These are phyloP conservation scores for Ophiostoma quercus DNA, from an alignment of 2,329 filamentous ascomycete species.

Conservation along the genomic window DNA sequence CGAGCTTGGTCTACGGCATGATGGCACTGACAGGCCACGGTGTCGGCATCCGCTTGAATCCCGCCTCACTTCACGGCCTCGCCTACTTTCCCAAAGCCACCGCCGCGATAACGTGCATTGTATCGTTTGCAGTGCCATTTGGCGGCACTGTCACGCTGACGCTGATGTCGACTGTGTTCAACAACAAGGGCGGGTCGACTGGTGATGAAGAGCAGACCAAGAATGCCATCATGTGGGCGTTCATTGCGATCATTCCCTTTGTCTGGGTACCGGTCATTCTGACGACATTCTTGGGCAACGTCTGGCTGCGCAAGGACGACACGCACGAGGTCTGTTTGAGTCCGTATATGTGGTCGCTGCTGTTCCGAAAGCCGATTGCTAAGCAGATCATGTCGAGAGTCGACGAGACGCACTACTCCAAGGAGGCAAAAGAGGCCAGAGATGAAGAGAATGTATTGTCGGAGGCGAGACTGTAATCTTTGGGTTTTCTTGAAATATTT, in stretches of 20 bases:
- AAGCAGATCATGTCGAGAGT: background rate
- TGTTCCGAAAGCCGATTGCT: background rate
- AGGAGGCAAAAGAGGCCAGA: background rate
- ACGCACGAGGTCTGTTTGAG: background rate
- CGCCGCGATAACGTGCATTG: conserved; percentile 54
- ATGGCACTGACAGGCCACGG: conserved; percentile 60
- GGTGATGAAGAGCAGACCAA: conserved; percentile 15
- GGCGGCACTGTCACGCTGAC: conserved; percentile 61
- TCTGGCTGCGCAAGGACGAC: conserved; percentile 29
- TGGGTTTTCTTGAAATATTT: background rate
- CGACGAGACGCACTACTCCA: background rate
- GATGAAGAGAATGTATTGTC: background rate
- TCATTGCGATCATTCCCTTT: background rate
- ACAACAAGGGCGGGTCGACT: conserved; percentile 42
- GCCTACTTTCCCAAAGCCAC: conserved; percentile 56
- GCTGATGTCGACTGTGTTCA: conserved; percentile 65
- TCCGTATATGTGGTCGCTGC: background rate
- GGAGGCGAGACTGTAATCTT: background rate
- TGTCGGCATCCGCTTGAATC: conserved; percentile 60
- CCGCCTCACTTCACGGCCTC: conserved; percentile 54
- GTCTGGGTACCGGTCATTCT: conserved; percentile 37
- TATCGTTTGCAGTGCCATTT: conserved; percentile 56
- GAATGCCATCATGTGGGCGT: conserved; percentile 38
- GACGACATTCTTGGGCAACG: conserved; percentile 31
- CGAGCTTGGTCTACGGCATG: conserved; percentile 53